Evolutionary conservation across 2,329 filamentous ascomycete genomes (phyloP), one percentile per base, ranked within the genome.

Genomic region (Xylaria sp.): DNA sequence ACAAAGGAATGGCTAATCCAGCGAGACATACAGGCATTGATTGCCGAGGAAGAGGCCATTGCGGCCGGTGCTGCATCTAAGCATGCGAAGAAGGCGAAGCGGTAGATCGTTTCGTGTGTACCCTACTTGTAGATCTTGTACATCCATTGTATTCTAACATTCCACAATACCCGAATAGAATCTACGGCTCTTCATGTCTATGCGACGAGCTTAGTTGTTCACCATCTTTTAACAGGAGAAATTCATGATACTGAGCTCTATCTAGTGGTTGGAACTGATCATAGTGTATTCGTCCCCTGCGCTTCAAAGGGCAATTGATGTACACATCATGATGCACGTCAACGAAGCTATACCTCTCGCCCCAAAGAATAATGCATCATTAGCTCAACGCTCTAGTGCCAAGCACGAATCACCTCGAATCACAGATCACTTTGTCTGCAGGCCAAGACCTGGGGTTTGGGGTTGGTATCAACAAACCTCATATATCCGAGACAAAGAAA

Each of bases 1-100:
- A 92, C 95, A 13, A 86, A 86, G 72, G 85, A 85, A 50, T 97
- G 93, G 93, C 84, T 96, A 72, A 85, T 89, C 50, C 89, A 91
- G 69, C 86, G 86, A 72, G 94, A 97, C 70, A 88, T 97, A 43
- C 86, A 92, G 76, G 86, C 85, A 5, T 80, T 97, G 72, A 83
- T 93, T 62, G 85, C 83, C 18, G 88, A 90, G 10, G 89, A 90
- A 70, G 84, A 90, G 77, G 85, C 84, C 58, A 78, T 77, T 20
- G 85, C 84, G 53, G 78, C 77, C 12, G 76, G 77, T 13, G 74
- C 73, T 3, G 69, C 68, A n/a, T 68, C 68, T 9, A 75, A 73
- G 50, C 70, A 69, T 30, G 57, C 56, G 9, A 78, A 77, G 53
- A 76, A 76, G 60, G 13, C 63, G 63, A 71, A 68, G 60, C 65